Evolutionary conservation across 805 yeast species (phyloP).

Genomic region (Jamesozyma hellenica): DNA sequence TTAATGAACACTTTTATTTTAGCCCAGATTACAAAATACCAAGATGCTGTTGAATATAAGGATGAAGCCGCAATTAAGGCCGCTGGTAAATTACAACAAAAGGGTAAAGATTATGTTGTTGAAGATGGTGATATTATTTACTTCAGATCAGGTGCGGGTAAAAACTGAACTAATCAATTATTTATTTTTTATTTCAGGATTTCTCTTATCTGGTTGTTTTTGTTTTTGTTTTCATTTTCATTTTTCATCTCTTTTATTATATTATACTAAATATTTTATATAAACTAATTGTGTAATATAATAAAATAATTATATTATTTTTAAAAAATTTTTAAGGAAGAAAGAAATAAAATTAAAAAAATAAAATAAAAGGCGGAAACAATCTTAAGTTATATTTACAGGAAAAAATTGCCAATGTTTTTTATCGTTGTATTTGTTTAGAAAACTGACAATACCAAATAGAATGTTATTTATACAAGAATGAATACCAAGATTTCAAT

Average conservation of each 20-base stretch:
- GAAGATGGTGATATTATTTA: constrained; percentile 91
- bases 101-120: constrained; percentile 91
- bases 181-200: neutral
- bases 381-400: too few species aligned
- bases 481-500: constrained; percentile 46
- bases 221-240: neutral
- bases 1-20: constrained; percentile 88
- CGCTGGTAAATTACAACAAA: constrained; percentile 78
- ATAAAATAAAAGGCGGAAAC: too few species aligned
- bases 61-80: constrained; percentile 79
- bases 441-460: too few species aligned
- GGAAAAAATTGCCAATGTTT: too few species aligned
- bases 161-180: constrained; percentile 37
- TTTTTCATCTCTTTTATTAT: neutral
- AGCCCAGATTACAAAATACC: constrained; percentile 84
- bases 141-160: constrained; percentile 92
- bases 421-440: too few species aligned
- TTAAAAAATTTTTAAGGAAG: too few species aligned
- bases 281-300: too few species aligned
- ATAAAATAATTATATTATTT: too few species aligned
- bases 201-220: neutral
- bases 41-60: constrained; percentile 61
- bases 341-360: too few species aligned
- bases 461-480: constrained; percentile 17
- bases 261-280: neutral